Evolutionary conservation across 495 filamentous ascomycete species (phyloP).

Genomic region (Aspergillus avenaceus): DNA sequence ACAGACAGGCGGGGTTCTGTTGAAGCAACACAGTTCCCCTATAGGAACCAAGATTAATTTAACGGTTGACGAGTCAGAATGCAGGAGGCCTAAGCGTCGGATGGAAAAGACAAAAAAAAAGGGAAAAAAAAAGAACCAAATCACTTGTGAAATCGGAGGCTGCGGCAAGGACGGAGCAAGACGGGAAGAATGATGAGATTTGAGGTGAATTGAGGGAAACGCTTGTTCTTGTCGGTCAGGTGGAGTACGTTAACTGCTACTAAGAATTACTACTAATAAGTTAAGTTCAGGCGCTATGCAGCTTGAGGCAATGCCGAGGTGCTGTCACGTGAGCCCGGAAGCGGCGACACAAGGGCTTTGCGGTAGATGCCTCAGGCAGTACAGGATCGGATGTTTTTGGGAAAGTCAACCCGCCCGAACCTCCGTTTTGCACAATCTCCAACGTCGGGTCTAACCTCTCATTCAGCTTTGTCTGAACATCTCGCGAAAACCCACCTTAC

Average conservation of each 20-base stretch:
- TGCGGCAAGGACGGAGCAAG: background rate
- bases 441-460: slow-evolving; percentile 43
- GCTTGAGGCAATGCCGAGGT: slow-evolving; percentile 25
- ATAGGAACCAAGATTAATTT: slow-evolving; percentile 13
- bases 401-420: slow-evolving; percentile 27
- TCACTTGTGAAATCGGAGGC: background rate
- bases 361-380: slow-evolving; percentile 15
- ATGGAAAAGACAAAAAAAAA: background rate
- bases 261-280: no score
- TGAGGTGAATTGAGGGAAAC: slow-evolving; percentile 17
- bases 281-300: slow-evolving; percentile 5
- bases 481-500: no score
- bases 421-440: slow-evolving; percentile 49
- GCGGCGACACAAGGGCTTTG: background rate
- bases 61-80: slow-evolving; percentile 13
- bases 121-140: background rate
- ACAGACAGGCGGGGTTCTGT: slow-evolving; percentile 32
- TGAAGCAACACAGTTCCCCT: slow-evolving; percentile 20
- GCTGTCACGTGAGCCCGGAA: slow-evolving; percentile 14
- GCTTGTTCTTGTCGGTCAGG: slow-evolving; percentile 19
- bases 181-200: slow-evolving; percentile 4
- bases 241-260: no score
- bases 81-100: slow-evolving; percentile 1
- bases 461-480: slow-evolving; percentile 36
- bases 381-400: slow-evolving; percentile 28